A percentile compares a stretch with the other conserved stretches of the same genome.
Evolutionary conservation across 805 yeast genomes (phyloP).

Genomic region (Lipomyces lipofer): DNA sequence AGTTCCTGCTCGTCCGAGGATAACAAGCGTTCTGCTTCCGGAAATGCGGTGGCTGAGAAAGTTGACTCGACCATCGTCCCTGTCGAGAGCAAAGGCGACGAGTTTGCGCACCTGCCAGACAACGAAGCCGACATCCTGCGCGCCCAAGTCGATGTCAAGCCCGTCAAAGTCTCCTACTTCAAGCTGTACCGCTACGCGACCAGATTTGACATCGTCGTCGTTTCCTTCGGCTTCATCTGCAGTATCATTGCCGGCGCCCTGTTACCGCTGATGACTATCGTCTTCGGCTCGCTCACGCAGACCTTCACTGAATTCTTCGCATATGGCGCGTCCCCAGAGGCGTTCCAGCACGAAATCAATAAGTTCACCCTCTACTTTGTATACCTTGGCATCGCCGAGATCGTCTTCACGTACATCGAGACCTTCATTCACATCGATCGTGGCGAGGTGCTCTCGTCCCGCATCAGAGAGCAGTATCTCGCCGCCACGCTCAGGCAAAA

Average conservation of each 20-base stretch:
- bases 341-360: slow-evolving; percentile 9
- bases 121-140: slow-evolving; percentile 41
- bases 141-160: slow-evolving; percentile 36
- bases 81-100: slow-evolving; percentile 1
- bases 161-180: slow-evolving; percentile 33
- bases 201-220: slow-evolving; percentile 15
- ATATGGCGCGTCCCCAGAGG: slow-evolving; percentile 31
- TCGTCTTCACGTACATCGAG: slow-evolving; percentile 35
- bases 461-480: slow-evolving; percentile 43
- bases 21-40: no score
- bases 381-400: slow-evolving; percentile 43
- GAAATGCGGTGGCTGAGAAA: not conserved
- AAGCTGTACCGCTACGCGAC: slow-evolving; percentile 42
- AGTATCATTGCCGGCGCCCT: slow-evolving; percentile 35
- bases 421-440: slow-evolving; percentile 42
- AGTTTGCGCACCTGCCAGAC: slow-evolving; percentile 34
- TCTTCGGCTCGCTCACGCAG: slow-evolving; percentile 44
- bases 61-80: not conserved
- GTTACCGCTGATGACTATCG: slow-evolving; percentile 44
- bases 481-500: slow-evolving; percentile 44
- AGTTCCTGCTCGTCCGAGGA: no score
- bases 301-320: slow-evolving; percentile 40
- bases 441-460: slow-evolving; percentile 46
- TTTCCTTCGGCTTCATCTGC: slow-evolving; percentile 39
- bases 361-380: slow-evolving; percentile 38